Evolutionary conservation across 2,329 filamentous ascomycete species (phyloP).

Genomic region (Colletotrichum theobromicola): DNA sequence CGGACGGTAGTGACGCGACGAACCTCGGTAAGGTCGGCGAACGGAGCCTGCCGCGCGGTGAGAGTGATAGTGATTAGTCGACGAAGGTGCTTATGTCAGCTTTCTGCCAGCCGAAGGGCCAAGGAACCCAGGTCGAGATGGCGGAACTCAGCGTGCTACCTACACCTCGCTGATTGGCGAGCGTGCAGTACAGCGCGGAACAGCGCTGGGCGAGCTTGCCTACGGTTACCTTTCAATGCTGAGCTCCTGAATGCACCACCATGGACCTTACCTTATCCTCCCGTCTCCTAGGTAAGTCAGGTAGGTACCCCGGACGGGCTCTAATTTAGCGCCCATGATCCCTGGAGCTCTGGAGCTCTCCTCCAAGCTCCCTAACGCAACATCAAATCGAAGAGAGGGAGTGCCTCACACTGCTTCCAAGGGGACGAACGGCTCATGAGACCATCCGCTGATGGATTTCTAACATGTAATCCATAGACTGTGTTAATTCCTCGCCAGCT

Average conservation of each 20-base stretch:
- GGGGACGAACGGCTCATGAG: not conserved
- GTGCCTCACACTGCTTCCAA: not conserved
- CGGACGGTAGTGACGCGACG: not conserved
- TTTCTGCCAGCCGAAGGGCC: not conserved
- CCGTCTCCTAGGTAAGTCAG: no score
- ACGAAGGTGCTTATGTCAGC: constrained; percentile 7
- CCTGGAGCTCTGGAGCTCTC: not conserved
- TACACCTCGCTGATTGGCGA: not conserved
- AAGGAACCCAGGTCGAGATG: not conserved
- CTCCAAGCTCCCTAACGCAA: not conserved
- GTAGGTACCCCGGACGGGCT: not conserved
- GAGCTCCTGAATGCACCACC: not conserved
- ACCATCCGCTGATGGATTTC: no score
- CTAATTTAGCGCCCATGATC: not conserved
- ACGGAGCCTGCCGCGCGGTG: not conserved
- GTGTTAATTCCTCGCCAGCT: no score
- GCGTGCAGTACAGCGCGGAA: not conserved
- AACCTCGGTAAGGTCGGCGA: constrained; percentile 13
- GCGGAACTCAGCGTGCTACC: not conserved
- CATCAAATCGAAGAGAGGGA: not conserved
- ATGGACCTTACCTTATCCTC: not conserved
- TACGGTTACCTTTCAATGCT: not conserved
- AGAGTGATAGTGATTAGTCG: constrained; percentile 6
- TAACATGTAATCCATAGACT: no score
- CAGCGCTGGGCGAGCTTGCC: not conserved